Base-by-base conservation (phyloP, 768 basidiomycete genomes). In the Porpolomopsis calyptriformis region DNA sequence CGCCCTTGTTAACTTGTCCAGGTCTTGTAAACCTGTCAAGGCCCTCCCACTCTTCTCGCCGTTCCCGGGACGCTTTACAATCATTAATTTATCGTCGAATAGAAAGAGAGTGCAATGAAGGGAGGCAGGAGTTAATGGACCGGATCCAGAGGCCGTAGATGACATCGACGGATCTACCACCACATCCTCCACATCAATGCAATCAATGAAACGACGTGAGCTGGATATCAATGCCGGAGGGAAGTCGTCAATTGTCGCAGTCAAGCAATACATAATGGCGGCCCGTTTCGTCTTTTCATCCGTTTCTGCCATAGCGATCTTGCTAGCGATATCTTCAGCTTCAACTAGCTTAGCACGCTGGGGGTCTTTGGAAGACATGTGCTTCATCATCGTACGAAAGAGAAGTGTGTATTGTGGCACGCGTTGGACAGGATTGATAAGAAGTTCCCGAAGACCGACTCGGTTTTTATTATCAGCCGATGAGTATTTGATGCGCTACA, bases 341-440 rank as follows among this genome's bases (percentile, higher is more conserved):
- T 94, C 88, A 4, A 77, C 63, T 18, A 98, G 68, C 59, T 83
- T 87, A 7, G 72, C 70, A 23, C 88, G 76, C 53, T 92, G 89
- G 1, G 78, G 73, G 56, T 96, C 89, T 40, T 72, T 70, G 0
- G 75, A 76, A 11, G 77, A 73, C 85, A 97, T 87, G 56, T 86
- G 76, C 63, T 92, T 90, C 57, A 93, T 68, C 83, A 98, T 98
- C 4, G 76, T 86, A 49, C 88, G 83, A 63, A 94, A 89, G 53
- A 98, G 73, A 20, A 98, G 70, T 1, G 90, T 93, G 64, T 97
- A 97, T 52, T 94, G 74, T 3, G 93, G 92, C 56, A 98, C 90
- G 26, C 93, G 80, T 57, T 98, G 93, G 4, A 96, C 89, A 12
- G 93, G 93, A 53, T 98, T 93, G 82, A 94, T 94, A 18, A 97